Evolutionary conservation across 495 filamentous ascomycete genomes (phyloP), one percentile per base, ranked within the genome.

Genomic region (Bacidia gigantensis): DNA sequence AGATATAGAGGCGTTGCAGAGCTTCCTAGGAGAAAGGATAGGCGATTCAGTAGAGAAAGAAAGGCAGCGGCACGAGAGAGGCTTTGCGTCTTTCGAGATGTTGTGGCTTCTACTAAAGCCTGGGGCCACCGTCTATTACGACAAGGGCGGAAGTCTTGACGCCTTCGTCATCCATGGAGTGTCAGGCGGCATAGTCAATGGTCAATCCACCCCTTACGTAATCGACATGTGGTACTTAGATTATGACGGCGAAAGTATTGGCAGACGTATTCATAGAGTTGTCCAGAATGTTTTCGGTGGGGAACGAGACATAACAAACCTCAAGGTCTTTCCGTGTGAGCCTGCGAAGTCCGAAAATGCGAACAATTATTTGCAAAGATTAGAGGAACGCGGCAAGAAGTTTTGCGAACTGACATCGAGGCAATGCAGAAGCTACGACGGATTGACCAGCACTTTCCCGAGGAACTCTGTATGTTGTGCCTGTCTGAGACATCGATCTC

Each of bases 21-120:
- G 55, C 3, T 58, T 57, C 35, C 11, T 60, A 2, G 23, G 50
- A 23, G 46, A 52, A 22, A 52, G 49, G 2, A 20, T 52, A 11
- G 51, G 53, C 18, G 48, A 43, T 11, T 38, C 56, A 24, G 17
- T 62, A 11, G 54, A 60, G 21, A 48, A 58, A 38, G 59, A 61
- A 47, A 43, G 49, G 35, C 47, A 52, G 17, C 55, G 60, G 38
- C 61, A 65, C 53, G 47, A 23, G 56, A 40, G 51, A 54, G 22
- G 20, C 40, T 12, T 55, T 58, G 47, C 43, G 11, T 60, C 57
- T n/a, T 65, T 61, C 29, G 62, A 61, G 3, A 57, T 62, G 58
- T 54, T 60, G 18, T 63, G 62, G 56, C 45, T 56, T 11, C 54
- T 62, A 11, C 55, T 61, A 39, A 57, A 56, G 38, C 56, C 59